These are phyloP conservation scores for Agarophyton chilense DNA, from an alignment of 23 red algal species.

Conservation along the genomic window DNA sequence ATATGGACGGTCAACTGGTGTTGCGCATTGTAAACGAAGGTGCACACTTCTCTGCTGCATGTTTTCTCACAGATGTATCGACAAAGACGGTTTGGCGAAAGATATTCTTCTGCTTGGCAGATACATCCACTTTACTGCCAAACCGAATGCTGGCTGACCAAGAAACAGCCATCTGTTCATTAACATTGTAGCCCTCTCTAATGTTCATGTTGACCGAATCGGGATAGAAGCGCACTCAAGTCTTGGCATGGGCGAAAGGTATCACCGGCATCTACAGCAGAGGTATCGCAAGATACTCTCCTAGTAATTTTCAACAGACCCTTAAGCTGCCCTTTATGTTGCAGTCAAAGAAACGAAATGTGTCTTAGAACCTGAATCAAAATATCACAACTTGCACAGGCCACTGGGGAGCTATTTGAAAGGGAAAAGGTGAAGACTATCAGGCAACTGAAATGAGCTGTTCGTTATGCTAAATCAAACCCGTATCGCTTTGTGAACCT, in stretches of 20 bases:
- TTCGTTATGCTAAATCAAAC: too few species aligned
- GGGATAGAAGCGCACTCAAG: slow-evolving; percentile 38
- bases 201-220: not conserved
- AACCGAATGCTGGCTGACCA: slow-evolving; percentile 45
- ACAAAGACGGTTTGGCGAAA: slow-evolving; percentile 18
- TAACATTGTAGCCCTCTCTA: not conserved
- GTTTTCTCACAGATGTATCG: slow-evolving; percentile 23
- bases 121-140: not conserved
- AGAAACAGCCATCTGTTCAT: slow-evolving; percentile 24
- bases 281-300: too few species aligned
- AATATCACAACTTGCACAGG: too few species aligned
- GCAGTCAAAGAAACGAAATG: slow-evolving; percentile 25
- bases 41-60: slow-evolving; percentile 40
- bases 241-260: slow-evolving; percentile 29
- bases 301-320: too few species aligned
- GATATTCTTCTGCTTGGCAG: slow-evolving; percentile 6
- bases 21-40: slow-evolving; percentile 33
- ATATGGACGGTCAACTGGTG: slow-evolving; percentile 32
- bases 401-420: too few species aligned
- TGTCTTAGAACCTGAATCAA: not conserved
- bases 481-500: too few species aligned
- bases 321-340: not conserved
- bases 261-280: too few species aligned
- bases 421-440: too few species aligned
- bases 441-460: too few species aligned